Percentiles rank a stretch among this genome's conserved stretches.
These are phyloP conservation scores for Termitomyces sp. DNA, from an alignment of 768 basidiomycete species.

Conservation along the genomic window DNA sequence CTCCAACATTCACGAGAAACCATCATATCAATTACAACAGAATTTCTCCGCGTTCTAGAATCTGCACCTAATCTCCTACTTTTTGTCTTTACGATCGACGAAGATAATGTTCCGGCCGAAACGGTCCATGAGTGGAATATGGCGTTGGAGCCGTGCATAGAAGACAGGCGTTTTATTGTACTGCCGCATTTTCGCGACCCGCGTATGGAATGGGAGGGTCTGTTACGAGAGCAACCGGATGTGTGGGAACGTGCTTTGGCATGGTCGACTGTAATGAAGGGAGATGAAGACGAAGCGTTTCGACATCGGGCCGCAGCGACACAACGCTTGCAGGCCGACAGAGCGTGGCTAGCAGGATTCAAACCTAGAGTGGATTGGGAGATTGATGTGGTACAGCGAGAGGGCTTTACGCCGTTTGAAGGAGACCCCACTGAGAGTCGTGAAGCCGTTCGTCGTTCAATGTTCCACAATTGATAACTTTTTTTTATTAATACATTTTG, in stretches of 20 bases:
- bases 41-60: not conserved
- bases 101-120: not conserved
- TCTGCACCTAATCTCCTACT: not conserved
- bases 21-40: not conserved
- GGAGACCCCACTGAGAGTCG: constrained; percentile 13
- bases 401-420: constrained; percentile 13
- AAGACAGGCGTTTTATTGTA: not conserved
- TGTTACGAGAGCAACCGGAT: not conserved
- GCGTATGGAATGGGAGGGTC: not conserved
- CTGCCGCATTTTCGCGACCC: not conserved
- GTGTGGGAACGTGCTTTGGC: constrained; percentile 12
- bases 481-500: not conserved
- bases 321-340: not conserved
- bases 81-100: not conserved
- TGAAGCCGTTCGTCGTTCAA: constrained; percentile 1
- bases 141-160: not conserved
- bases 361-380: constrained; percentile 17
- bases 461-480: not conserved
- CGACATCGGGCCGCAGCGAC: not conserved
- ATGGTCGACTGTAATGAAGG: constrained; percentile 5
- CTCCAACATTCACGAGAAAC: not conserved
- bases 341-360: not conserved
- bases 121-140: not conserved
- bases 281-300: not conserved
- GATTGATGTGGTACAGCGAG: constrained; percentile 20